A percentile compares a stretch with the other conserved stretches of the same genome.
These are phyloP conservation scores for Periconia sp. DNA, from an alignment of 2,329 filamentous ascomycete species.

Conservation along the genomic window DNA sequence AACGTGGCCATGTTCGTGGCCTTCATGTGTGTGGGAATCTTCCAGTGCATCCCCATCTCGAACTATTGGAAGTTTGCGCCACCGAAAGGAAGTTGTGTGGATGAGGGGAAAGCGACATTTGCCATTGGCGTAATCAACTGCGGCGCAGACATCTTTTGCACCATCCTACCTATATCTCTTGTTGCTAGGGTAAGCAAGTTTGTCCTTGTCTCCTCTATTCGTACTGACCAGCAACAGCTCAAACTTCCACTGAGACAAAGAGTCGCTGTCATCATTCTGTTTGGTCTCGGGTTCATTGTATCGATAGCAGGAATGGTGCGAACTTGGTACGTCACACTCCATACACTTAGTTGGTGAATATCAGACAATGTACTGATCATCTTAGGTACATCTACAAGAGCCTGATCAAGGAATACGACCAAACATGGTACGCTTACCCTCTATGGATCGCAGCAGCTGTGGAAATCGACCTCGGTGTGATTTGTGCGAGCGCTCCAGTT, in stretches of 20 bases:
- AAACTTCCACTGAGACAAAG: conserved; percentile 47
- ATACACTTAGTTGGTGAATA: neutral
- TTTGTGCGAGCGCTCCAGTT: conserved; percentile 35
- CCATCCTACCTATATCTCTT: conserved; percentile 48
- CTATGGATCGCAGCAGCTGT: conserved; percentile 52
- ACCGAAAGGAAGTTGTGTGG: conserved; percentile 36
- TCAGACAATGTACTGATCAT: neutral
- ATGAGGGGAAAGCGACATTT: conserved; percentile 46
- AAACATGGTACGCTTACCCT: conserved; percentile 49
- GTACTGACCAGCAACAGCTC: conserved; percentile 22
- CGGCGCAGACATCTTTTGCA: conserved; percentile 46
- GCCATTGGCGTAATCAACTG: conserved; percentile 47
- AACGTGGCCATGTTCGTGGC: conserved; percentile 42
- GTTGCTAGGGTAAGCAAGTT: conserved; percentile 33
- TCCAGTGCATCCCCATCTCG: conserved; percentile 46
- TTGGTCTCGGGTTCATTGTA: conserved; percentile 47
- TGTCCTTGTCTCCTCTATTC: neutral
- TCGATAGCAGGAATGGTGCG: conserved; percentile 46
- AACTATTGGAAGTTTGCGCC: conserved; percentile 47
- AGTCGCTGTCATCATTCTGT: conserved; percentile 42
- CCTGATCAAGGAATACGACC: conserved; percentile 45
- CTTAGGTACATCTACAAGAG: conserved; percentile 45
- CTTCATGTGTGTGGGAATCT: conserved; percentile 40
- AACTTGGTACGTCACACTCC: conserved; percentile 27
- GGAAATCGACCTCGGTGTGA: conserved; percentile 51